Percentiles rank a stretch among this genome's conserved stretches.
Conservation (phyloP, 352 stramenopile species). For the Globisporangium okanoganense region DNA sequence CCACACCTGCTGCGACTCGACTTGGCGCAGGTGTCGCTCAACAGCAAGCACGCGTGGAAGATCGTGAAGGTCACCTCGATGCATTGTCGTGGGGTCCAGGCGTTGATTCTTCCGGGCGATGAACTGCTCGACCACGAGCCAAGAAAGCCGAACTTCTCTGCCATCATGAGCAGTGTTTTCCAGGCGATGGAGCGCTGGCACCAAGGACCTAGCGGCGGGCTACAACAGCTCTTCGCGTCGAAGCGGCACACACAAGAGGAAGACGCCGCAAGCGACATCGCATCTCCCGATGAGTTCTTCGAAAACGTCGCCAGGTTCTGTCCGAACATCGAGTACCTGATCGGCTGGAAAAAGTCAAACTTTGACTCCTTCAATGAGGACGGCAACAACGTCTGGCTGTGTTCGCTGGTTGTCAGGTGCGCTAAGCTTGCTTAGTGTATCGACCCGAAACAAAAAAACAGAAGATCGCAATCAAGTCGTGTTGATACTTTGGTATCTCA, state of each 20-base stretch:
- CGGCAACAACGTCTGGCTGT: no score
- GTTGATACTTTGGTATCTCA: no score
- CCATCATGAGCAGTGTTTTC: background rate
- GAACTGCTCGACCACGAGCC: background rate
- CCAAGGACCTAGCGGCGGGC: background rate
- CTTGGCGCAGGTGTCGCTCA: constrained; percentile 11
- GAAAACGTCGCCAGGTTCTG: no score
- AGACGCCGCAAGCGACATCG: background rate
- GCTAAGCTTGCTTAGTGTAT: no score
- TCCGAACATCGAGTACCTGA: no score
- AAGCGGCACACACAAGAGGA: background rate
- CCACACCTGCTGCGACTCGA: constrained; percentile 14
- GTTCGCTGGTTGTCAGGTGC: no score
- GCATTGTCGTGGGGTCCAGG: constrained; percentile 10
- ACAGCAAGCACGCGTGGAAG: background rate
- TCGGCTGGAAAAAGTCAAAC: no score
- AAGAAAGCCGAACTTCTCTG: background rate
- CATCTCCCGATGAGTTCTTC: background rate
- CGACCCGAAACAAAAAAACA: no score
- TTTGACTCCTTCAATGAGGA: no score
- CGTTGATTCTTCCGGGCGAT: constrained; percentile 15
- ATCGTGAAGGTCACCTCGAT: constrained; percentile 14
- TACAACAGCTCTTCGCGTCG: background rate
- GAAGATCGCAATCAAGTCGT: no score
- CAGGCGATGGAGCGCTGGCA: background rate